A percentile compares a stretch with the other conserved stretches of the same genome.
Evolutionary conservation across 1,284 basidiomycete species (phyloP).

Genomic region (Exobasidium cylindrosporum): DNA sequence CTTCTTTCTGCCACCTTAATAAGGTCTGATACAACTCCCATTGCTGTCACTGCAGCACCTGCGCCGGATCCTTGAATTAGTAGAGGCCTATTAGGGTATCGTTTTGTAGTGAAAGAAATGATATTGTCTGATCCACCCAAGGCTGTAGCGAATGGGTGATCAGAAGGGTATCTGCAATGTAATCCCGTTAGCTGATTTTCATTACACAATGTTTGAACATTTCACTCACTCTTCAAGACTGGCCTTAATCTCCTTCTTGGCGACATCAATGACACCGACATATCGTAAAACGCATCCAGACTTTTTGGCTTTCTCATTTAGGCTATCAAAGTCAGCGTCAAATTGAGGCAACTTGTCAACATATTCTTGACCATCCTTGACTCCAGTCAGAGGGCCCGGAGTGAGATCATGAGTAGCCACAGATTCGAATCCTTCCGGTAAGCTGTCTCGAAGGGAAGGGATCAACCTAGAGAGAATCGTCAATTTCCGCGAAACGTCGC

Average conservation of each 20-base stretch:
- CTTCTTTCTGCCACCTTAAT: constrained; percentile 56
- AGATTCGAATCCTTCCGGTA: constrained; percentile 71
- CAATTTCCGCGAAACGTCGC: constrained; percentile 94
- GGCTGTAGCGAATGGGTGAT: constrained; percentile 91
- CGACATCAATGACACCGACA: constrained; percentile 88
- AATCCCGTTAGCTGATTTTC: constrained; percentile 46
- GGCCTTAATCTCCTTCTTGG: constrained; percentile 72
- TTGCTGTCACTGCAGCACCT: constrained; percentile 93
- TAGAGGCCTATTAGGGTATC: constrained; percentile 67
- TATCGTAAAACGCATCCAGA: constrained; percentile 83
- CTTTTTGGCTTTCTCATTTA: constrained; percentile 72
- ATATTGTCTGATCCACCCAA: constrained; percentile 96
- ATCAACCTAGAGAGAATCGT: constrained; percentile 78
- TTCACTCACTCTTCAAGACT: constrained; percentile 69
- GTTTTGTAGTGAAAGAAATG: constrained; percentile 89
- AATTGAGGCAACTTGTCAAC: constrained; percentile 75
- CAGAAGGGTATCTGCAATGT: constrained; percentile 67
- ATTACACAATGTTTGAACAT: constrained; percentile 24
- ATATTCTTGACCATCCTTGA: constrained; percentile 65
- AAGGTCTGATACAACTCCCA: constrained; percentile 84
- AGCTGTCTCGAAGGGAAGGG: constrained; percentile 41
- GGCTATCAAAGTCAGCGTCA: constrained; percentile 73
- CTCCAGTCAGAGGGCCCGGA: constrained; percentile 69
- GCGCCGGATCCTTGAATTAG: constrained; percentile 94
- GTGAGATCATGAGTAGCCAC: constrained; percentile 84